Evolutionary conservation across 1,284 basidiomycete species (phyloP).

Genomic region (Microbotryum silenes-acaulis): DNA sequence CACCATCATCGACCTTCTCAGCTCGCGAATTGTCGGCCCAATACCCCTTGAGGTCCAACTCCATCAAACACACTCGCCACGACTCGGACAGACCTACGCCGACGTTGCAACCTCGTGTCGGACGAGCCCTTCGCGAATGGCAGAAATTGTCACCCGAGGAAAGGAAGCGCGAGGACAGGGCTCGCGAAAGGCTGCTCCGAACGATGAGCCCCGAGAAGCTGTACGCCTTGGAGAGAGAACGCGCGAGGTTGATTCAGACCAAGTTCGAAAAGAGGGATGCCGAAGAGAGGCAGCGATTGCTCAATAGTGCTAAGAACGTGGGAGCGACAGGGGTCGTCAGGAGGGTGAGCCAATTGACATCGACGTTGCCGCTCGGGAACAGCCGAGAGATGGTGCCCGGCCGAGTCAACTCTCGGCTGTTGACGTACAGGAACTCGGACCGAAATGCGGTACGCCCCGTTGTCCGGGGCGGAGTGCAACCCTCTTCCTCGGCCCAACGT

Average conservation of each 20-base stretch:
- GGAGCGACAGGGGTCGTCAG: neutral
- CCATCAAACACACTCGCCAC: neutral
- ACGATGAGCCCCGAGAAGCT: neutral
- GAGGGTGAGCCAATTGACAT: neutral
- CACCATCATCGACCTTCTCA: neutral
- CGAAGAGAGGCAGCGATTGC: neutral
- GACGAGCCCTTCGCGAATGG: neutral
- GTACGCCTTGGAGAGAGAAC: conserved; percentile 20
- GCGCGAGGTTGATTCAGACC: conserved; percentile 7
- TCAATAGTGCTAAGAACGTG: neutral
- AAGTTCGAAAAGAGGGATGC: conserved; percentile 3
- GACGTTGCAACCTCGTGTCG: neutral
- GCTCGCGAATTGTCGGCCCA: neutral
- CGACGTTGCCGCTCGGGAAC: neutral
- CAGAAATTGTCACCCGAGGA: conserved; percentile 1
- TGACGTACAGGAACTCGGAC: neutral
- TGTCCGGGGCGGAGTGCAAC: conserved; percentile 6
- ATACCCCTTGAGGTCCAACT: too few species aligned
- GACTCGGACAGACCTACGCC: neutral
- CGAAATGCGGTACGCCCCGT: conserved; percentile 4
- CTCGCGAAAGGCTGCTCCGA: neutral
- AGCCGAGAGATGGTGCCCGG: conserved; percentile 10
- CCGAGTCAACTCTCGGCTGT: conserved; percentile 6
- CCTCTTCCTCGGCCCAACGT: neutral
- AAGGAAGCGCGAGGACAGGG: conserved; percentile 5